These are phyloP conservation scores for Solanum ossicruentum DNA, from an alignment of 257 asterid species.

Conservation along the genomic window DNA sequence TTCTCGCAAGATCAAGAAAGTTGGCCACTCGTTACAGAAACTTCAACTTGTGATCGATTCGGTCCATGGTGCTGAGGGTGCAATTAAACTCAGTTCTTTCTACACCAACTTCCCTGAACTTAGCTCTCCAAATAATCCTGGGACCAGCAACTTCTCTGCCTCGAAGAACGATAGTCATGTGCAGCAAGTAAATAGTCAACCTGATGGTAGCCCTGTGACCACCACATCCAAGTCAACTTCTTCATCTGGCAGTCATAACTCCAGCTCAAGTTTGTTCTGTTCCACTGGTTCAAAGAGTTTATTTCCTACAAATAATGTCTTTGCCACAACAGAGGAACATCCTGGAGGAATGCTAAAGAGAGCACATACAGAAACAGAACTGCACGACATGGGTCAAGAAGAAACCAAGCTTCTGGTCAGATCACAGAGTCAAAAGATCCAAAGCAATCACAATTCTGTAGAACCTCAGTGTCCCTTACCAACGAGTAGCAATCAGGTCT, in stretches of 20 bases:
- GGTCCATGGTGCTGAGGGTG: slow-evolving; percentile 70
- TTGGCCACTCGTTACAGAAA: slow-evolving; percentile 65
- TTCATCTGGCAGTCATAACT: slow-evolving; percentile 60
- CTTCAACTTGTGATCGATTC: slow-evolving; percentile 85
- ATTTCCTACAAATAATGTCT: slow-evolving; percentile 11
- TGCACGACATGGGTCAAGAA: slow-evolving; percentile 35
- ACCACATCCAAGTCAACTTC: slow-evolving; percentile 30
- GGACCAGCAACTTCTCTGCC: slow-evolving; percentile 10
- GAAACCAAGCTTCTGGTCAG: slow-evolving; percentile 39
- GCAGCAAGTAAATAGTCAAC: slow-evolving; percentile 13
- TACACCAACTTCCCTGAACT: slow-evolving; percentile 69
- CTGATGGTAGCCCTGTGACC: slow-evolving; percentile 30
- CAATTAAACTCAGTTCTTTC: slow-evolving; percentile 64
- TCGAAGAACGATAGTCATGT: slow-evolving; percentile 4
- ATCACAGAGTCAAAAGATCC: slow-evolving; percentile 45
- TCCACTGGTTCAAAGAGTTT: slow-evolving; percentile 44
- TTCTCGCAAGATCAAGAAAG: slow-evolving; percentile 80
- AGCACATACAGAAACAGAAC: slow-evolving; percentile 35
- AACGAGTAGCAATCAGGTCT: slow-evolving; percentile 13
- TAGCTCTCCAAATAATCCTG: slow-evolving; percentile 31
- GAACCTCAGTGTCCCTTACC: slow-evolving; percentile 30
- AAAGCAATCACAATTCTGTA: slow-evolving; percentile 14
- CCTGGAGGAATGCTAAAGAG: slow-evolving; percentile 25
- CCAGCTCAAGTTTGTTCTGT: slow-evolving; percentile 51
- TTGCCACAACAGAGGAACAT: slow-evolving; percentile 18